Evolutionary conservation across 2,329 filamentous ascomycete species (phyloP).

Genomic region (Ophiocordyceps camponoti-floridani): DNA sequence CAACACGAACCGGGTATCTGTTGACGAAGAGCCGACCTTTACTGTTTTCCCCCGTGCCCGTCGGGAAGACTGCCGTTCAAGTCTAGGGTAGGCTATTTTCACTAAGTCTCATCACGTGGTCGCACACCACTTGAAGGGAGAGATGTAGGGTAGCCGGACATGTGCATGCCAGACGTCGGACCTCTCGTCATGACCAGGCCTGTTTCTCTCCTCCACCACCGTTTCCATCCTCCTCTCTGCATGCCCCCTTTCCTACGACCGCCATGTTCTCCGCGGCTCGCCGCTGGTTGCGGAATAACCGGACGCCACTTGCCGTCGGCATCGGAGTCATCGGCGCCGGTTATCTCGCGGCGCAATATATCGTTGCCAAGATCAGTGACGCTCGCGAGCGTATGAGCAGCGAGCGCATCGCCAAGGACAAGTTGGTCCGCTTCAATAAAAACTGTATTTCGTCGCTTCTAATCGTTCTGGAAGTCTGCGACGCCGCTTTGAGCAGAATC

Average conservation of each 20-base stretch:
- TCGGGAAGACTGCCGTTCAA: too few species aligned
- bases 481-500: conserved; percentile 94
- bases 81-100: too few species aligned
- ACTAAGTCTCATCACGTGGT: too few species aligned
- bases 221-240: neutral
- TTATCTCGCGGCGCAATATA: conserved; percentile 86
- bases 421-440: conserved; percentile 35
- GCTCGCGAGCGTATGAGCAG: conserved; percentile 92
- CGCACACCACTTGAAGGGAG: too few species aligned
- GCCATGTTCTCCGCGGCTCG: conserved; percentile 53
- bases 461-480: conserved; percentile 46
- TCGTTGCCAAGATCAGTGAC: conserved; percentile 78
- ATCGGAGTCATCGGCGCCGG: conserved; percentile 75
- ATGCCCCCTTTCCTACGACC: neutral
- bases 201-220: too few species aligned
- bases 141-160: too few species aligned
- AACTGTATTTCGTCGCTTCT: neutral
- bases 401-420: conserved; percentile 90
- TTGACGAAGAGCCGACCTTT: too few species aligned
- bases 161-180: too few species aligned
- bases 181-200: too few species aligned
- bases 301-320: conserved; percentile 75
- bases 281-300: conserved; percentile 84
- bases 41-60: too few species aligned
- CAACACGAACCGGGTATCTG: too few species aligned